Base-by-base conservation (phyloP, 805 yeast genomes). In the Phaffomyces antillensis region DNA sequence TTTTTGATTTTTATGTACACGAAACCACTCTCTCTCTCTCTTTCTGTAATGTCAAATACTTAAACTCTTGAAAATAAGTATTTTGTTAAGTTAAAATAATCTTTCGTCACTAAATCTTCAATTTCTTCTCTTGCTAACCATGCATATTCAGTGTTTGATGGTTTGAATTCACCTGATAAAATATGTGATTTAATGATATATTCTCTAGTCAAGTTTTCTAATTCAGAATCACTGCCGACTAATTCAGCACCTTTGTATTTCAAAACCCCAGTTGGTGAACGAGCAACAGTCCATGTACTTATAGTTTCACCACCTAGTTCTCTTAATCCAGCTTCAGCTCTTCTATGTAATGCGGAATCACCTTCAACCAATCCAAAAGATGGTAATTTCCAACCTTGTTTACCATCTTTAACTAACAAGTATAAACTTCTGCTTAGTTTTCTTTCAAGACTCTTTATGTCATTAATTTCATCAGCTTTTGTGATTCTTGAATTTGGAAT, bases 271-370 rank as follows among this genome's bases (percentile, higher is more conserved):
- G 90, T 83, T 36, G 99, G 98, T 6, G 84, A 84, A 45, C 77
- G 79, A 23, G 98, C 88, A n/a, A 93, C 96, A 18, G 85, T 78
- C 86, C 95, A 91, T 37, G 88, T 83, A 65, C 88, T 85, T 61
- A 93, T 76, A 44, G 73, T 63, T 11, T 72, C 76, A 30, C 96
- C 96, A 17, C 96, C 96, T 18, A 85, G 56, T 20, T 64, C 55
- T 60, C 79, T 74, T 45, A 93, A 66, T 0, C 95, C 95, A 40
- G 73, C 66, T 62, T 86, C 87, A 3, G 96, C 96, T 33, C 80
- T 74, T 45, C 65, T 66, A 61, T 86, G 89, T 52, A 93, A 73
- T 39, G 70, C 65, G 36, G 66, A 63, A 4, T 68, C 64, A 25
- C 67, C 69, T n/a, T 60, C 61, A 6, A 55, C 46, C 3, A 73